Percentiles rank a stretch among this genome's conserved stretches.
Evolutionary conservation across 257 asterid genomes (phyloP).

Genomic region (Nicotiana tomentosiformis): DNA sequence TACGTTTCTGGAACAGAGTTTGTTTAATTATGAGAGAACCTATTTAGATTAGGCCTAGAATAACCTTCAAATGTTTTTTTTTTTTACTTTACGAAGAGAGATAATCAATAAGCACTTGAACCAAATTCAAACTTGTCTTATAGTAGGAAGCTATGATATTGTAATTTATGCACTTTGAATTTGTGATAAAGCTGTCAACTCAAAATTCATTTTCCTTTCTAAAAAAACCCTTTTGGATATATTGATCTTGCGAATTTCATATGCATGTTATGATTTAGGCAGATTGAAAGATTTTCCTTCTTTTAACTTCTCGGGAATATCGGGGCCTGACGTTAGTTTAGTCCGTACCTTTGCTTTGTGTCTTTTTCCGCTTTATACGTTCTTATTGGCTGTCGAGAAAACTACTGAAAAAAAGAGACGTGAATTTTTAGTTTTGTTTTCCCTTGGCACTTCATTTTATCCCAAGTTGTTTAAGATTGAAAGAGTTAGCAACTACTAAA

Average conservation of each 20-base stretch:
- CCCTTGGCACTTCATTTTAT: not conserved
- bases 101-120: no score
- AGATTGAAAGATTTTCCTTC: not conserved
- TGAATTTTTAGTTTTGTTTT: not conserved
- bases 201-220: no score
- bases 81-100: no score
- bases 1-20: not conserved
- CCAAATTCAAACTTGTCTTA: no score
- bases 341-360: not conserved
- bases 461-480: not conserved
- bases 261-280: not conserved
- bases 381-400: not conserved
- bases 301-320: not conserved
- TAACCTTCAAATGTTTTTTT: no score
- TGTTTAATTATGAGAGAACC: not conserved
- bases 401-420: not conserved
- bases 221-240: not conserved
- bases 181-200: not conserved
- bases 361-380: not conserved
- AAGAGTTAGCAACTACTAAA: not conserved
- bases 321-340: not conserved
- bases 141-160: no score
- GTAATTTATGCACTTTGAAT: not conserved
- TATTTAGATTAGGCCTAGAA: not conserved
- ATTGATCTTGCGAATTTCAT: not conserved